Evolutionary conservation across 1,139 yeast species (phyloP).

Genomic region (Spencermartinsiella ligniputridi): DNA sequence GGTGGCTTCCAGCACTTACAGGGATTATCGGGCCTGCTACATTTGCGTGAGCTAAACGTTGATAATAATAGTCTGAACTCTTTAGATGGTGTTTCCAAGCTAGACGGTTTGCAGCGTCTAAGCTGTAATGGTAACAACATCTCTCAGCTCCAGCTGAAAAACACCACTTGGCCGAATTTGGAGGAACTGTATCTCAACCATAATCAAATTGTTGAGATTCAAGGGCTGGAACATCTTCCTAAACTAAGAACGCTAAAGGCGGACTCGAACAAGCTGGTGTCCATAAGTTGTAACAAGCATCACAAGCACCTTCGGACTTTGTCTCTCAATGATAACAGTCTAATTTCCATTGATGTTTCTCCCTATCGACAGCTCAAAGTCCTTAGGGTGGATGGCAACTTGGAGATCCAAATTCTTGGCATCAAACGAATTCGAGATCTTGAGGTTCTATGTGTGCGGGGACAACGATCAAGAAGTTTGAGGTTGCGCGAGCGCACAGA

Average conservation of each 20-base stretch:
- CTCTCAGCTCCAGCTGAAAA: slow-evolving; percentile 21
- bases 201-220: slow-evolving; percentile 24
- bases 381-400: slow-evolving; percentile 17
- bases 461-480: not conserved
- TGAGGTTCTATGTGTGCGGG: slow-evolving; percentile 6
- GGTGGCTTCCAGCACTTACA: slow-evolving; percentile 29
- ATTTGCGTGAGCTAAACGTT: slow-evolving; percentile 30
- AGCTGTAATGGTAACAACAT: slow-evolving; percentile 28
- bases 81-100: slow-evolving; percentile 27
- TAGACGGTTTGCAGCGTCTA: slow-evolving; percentile 30
- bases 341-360: slow-evolving; percentile 15
- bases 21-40: slow-evolving; percentile 30
- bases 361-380: slow-evolving; percentile 15
- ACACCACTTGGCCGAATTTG: slow-evolving; percentile 23
- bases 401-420: not conserved
- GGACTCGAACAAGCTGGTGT: slow-evolving; percentile 25
- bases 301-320: slow-evolving; percentile 15
- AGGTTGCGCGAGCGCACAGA: not conserved
- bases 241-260: slow-evolving; percentile 22
- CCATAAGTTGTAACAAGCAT: slow-evolving; percentile 7
- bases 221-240: slow-evolving; percentile 24
- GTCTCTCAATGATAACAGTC: slow-evolving; percentile 14
- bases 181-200: slow-evolving; percentile 25
- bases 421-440: slow-evolving; percentile 2
- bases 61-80: slow-evolving; percentile 27